These are phyloP conservation scores for Fusarium sp. DNA, from an alignment of 2,329 filamentous ascomycete species.

Conservation along the genomic window DNA sequence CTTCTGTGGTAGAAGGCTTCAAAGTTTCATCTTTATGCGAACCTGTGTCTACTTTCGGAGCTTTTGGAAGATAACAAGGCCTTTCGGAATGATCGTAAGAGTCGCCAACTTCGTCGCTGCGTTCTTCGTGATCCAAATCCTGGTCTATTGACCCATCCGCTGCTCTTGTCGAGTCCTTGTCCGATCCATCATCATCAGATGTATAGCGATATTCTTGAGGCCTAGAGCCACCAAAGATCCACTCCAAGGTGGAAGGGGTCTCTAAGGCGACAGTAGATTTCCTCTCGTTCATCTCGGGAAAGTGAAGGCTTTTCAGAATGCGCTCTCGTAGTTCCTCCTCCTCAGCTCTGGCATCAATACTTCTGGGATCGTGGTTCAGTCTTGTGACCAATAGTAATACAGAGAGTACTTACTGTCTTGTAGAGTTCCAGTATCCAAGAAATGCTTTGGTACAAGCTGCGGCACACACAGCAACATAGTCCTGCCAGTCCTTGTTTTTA, in stretches of 20 bases:
- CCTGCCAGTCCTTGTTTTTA: slow-evolving; percentile 18
- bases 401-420: not conserved
- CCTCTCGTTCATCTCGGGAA: not conserved
- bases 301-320: not conserved
- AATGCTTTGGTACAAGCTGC: slow-evolving; percentile 5
- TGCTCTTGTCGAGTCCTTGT: not conserved
- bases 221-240: not conserved
- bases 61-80: not conserved
- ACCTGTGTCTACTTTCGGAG: no score
- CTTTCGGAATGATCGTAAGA: not conserved
- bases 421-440: slow-evolving; percentile 3
- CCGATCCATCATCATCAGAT: not conserved
- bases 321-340: not conserved
- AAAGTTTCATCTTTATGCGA: not conserved
- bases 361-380: not conserved
- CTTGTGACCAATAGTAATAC: rapidly evolving
- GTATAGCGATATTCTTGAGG: not conserved
- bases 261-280: not conserved
- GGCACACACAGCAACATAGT: not conserved
- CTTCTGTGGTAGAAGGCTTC: no score
- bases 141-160: not conserved
- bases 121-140: not conserved
- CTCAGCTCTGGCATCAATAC: not conserved
- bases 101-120: not conserved
- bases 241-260: not conserved